Evolutionary conservation across 176 grass and related monocot genomes (phyloP).

Genomic region (Musa itinerans): DNA sequence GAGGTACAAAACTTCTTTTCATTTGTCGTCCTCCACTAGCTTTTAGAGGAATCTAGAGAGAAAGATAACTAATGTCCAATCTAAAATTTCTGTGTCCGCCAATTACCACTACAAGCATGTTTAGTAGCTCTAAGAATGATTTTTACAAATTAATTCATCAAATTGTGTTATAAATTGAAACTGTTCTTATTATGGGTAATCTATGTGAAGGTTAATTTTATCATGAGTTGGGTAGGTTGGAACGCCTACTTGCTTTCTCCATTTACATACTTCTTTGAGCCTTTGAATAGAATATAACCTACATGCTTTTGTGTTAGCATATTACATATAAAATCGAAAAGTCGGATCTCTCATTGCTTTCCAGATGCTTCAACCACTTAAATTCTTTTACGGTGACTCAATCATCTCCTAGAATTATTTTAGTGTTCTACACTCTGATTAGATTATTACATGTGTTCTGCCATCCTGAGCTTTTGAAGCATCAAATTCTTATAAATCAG

Average conservation of each 20-base stretch:
- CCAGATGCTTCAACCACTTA: constrained; percentile 9
- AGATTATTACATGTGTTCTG: neutral
- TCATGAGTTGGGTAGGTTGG: neutral
- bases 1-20: neutral
- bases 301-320: neutral
- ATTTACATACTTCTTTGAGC: no score
- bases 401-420: neutral
- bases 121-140: neutral
- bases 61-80: neutral
- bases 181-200: neutral
- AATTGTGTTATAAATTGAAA: no score
- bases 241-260: no score
- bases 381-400: neutral
- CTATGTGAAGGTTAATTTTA: neutral
- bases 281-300: neutral
- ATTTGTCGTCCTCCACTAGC: neutral
- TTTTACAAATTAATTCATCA: no score
- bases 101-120: neutral
- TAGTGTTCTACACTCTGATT: neutral
- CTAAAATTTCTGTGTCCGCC: neutral
- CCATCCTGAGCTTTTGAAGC: no score
- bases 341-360: neutral
- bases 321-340: neutral
- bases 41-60: neutral
- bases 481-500: no score